A percentile compares a stretch with the other conserved stretches of the same genome.
These are phyloP conservation scores for Anthoceros angustus DNA, from an alignment of 225 moss, liverwort and hornwort genomes.

Conservation along the genomic window DNA sequence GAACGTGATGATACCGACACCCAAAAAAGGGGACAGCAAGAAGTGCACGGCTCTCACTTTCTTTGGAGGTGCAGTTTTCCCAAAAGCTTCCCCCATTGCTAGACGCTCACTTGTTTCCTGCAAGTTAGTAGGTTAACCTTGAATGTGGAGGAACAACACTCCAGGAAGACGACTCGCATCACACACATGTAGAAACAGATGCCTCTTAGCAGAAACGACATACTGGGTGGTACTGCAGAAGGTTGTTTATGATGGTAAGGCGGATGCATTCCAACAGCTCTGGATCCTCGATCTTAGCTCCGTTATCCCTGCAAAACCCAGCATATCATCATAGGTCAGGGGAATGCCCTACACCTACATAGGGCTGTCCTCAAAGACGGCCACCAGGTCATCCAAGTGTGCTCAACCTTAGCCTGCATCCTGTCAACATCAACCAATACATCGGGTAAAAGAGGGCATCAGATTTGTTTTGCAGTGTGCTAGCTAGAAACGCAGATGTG, in stretches of 20 bases:
- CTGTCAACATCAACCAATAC: slow-evolving; percentile 1
- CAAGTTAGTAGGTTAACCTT: background rate
- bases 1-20: background rate
- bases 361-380: background rate
- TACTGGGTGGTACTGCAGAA: slow-evolving; percentile 85
- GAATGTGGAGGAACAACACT: background rate
- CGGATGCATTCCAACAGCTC: slow-evolving; percentile 79
- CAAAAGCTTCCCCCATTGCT: slow-evolving; percentile 54
- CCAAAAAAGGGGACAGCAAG: background rate
- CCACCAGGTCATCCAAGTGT: background rate
- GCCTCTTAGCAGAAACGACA: slow-evolving; percentile 4
- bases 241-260: slow-evolving; percentile 74
- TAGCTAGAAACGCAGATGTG: slow-evolving; percentile 3
- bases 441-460: background rate
- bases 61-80: slow-evolving; percentile 15
- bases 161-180: background rate
- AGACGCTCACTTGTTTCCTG: slow-evolving; percentile 83
- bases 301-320: slow-evolving; percentile 32
- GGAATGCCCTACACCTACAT: background rate
- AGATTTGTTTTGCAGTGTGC: background rate
- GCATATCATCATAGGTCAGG: slow-evolving; percentile 1
- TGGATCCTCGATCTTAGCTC: slow-evolving; percentile 70
- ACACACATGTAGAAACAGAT: background rate
- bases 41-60: slow-evolving; percentile 18
- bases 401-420: background rate